A percentile compares a stretch with the other conserved stretches of the same genome.
Evolutionary conservation across 208 protist genomes (phyloP).

Genomic region (Blastocrithidia nonstop): DNA sequence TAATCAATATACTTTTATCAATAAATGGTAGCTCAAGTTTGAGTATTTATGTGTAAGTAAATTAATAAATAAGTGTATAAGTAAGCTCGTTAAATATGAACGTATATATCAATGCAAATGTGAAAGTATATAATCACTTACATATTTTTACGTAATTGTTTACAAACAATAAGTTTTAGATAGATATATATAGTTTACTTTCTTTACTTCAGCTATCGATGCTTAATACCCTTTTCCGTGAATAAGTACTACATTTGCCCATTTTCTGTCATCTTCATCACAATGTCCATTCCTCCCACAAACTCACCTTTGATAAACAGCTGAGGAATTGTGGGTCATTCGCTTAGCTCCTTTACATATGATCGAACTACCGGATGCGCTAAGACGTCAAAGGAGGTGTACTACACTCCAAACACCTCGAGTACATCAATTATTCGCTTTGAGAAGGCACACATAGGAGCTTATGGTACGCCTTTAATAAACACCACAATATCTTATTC

Average conservation of each 20-base stretch:
- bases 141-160: too few species aligned
- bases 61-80: too few species aligned
- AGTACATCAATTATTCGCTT: conserved; percentile 87
- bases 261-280: conserved; percentile 81
- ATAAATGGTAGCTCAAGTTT: too few species aligned
- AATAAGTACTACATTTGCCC: conserved; percentile 79
- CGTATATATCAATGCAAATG: too few species aligned
- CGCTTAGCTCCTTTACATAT: conserved; percentile 89
- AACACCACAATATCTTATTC: conserved; percentile 88
- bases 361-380: conserved; percentile 82
- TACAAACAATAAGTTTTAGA: too few species aligned
- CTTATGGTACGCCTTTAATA: conserved; percentile 93
- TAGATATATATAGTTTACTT: too few species aligned
- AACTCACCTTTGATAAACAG: conserved; percentile 93
- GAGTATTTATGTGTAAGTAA: too few species aligned
- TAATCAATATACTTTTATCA: too few species aligned
- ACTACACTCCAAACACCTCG: conserved; percentile 83
- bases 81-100: too few species aligned
- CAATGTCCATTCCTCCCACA: conserved; percentile 87
- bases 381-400: conserved; percentile 88
- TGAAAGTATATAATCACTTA: too few species aligned
- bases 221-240: conserved; percentile 62
- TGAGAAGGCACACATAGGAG: conserved; percentile 93
- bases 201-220: too few species aligned
- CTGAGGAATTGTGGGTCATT: conserved; percentile 96